Conservation (phyloP, 169 alveolate species). For the Plasmodium inui region DNA sequence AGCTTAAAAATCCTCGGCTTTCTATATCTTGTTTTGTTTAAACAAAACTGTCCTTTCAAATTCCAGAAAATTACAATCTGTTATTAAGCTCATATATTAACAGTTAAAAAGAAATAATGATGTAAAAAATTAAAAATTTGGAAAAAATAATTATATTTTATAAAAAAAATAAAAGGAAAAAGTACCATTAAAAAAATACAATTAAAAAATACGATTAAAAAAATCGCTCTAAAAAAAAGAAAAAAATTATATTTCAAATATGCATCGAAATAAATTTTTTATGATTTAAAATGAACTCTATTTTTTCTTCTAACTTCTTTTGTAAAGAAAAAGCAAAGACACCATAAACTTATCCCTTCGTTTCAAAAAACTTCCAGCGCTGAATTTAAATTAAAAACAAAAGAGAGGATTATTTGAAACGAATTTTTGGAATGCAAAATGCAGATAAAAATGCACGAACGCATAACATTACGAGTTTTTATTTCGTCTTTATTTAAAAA, state of each 20-base stretch:
- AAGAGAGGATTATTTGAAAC: background rate
- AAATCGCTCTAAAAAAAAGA: background rate
- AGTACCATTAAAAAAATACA: background rate
- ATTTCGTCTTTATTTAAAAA: background rate
- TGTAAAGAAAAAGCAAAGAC: background rate
- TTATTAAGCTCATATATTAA: background rate
- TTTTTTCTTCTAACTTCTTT: background rate
- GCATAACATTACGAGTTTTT: background rate
- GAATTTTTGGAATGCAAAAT: background rate
- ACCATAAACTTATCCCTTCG: too few relatives aligned
- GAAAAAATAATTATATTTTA: background rate
- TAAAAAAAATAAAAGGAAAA: too few relatives aligned
- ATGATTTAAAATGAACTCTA: background rate
- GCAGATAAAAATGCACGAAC: background rate
- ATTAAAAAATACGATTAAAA: background rate
- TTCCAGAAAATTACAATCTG: background rate
- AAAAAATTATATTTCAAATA: background rate
- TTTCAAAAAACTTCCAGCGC: background rate
- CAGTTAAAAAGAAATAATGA: too few relatives aligned
- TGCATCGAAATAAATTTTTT: background rate
- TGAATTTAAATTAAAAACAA: too few relatives aligned
- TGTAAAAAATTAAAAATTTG: too few relatives aligned
- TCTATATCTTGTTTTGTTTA: background rate
- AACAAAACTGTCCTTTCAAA: background rate
- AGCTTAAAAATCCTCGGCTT: background rate